Evolutionary conservation across 2,329 filamentous ascomycete genomes (phyloP).

Genomic region (Colletotrichum viniferum): DNA sequence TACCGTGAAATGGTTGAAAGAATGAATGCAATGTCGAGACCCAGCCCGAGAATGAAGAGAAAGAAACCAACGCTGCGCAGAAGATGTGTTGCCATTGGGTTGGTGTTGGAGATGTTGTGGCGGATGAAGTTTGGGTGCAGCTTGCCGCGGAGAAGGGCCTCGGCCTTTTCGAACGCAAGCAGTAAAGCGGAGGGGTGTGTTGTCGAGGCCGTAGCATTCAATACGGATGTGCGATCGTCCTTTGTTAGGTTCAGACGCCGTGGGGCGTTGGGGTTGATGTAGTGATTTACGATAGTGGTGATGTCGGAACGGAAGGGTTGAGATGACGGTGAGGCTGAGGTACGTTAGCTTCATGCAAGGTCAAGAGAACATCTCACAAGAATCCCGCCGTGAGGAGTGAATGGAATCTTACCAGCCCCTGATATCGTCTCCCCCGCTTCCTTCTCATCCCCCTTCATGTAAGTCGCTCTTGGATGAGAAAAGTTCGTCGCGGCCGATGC

Average conservation of each 20-base stretch:
- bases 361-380: background rate
- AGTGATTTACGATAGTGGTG: constrained; percentile 38
- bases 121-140: constrained; percentile 44
- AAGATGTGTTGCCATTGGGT: constrained; percentile 36
- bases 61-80: constrained; percentile 27
- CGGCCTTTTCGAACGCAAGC: constrained; percentile 40
- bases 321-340: background rate
- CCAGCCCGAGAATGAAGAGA: constrained; percentile 29
- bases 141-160: constrained; percentile 38
- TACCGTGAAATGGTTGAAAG: constrained; percentile 31
- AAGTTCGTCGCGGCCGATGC: constrained; percentile 12
- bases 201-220: constrained; percentile 43
- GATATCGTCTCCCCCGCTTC: background rate
- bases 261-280: constrained; percentile 38
- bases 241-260: constrained; percentile 41
- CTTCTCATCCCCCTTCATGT: background rate
- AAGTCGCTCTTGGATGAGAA: background rate
- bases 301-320: constrained; percentile 48
- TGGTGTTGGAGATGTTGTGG: constrained; percentile 42
- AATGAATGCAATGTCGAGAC: constrained; percentile 34
- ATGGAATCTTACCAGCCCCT: background rate
- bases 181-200: constrained; percentile 50
- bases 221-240: constrained; percentile 40
- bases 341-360: background rate
- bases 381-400: background rate